Evolutionary conservation across 1,284 basidiomycete species (phyloP), one percentile per base, ranked within the genome.

Genomic region (Sphaerobolus stellatus): DNA sequence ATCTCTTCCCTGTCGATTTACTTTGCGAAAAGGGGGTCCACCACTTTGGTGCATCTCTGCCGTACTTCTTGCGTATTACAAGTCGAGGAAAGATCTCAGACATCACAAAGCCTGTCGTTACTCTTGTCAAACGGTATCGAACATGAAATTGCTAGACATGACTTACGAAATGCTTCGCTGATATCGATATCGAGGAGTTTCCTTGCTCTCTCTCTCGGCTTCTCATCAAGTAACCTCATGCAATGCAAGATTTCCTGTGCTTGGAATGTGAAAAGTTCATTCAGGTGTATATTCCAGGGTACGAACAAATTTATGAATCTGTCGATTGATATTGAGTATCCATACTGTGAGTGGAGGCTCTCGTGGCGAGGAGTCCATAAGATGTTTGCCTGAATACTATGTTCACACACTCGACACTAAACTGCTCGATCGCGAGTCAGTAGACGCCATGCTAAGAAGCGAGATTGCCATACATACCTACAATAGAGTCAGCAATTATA

Each of bases 141-240:
- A 50, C 14, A 18, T 33, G 22, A 36, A 34, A 22, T 22, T 47
- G 9, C 29, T 24, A n/a, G 51, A 22, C 22, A 33, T 18, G 22
- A 33, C 52, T 41, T 34, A 54, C 52, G 52, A 54, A 54, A 54
- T 20, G 52, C 52, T 27, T 54, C 52, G n/a, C 47, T 54, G 28
- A 27, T 31, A 48, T 54, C 47, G 8, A 25, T 28, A 22, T n/a
- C n/a, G n/a, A n/a, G n/a, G n/a, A 40, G 16, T 18, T 27, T 48
- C 22, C 31, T 54, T 9, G 52, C 52, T 18, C 49, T 54, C 31
- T 54, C 22, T 20, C 43, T 45, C 16, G 52, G 40, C n/a, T 33
- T 34, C 3, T 31, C n/a, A 29, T 54, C 47, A 22, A 54, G 48
- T 14, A 40, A 54, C 30, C 33, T 54, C 6, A 45, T 27, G 34